Evolutionary conservation across 2,329 filamentous ascomycete genomes (phyloP).

Genomic region (Aspergillus piperis): DNA sequence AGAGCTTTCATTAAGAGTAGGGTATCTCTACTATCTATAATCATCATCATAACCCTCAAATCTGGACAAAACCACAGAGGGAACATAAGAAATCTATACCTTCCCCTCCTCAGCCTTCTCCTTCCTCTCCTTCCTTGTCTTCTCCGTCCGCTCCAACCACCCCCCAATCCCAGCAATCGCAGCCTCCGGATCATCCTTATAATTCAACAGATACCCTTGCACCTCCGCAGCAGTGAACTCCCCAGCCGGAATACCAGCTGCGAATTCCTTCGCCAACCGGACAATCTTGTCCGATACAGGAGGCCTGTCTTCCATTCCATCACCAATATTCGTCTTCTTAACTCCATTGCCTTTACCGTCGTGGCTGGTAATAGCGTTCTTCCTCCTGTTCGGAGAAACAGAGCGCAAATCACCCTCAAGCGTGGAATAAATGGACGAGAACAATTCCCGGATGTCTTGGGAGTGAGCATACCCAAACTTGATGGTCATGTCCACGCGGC

Average conservation of each 20-base stretch:
- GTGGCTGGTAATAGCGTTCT: background rate
- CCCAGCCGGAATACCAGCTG: conserved; percentile 31
- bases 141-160: conserved; percentile 37
- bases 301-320: background rate
- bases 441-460: conserved; percentile 42
- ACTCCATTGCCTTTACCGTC: background rate
- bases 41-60: background rate
- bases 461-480: conserved; percentile 51
- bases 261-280: conserved; percentile 34
- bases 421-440: conserved; percentile 40
- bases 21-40: conserved; percentile 5
- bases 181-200: conserved; percentile 35
- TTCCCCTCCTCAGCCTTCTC: conserved; percentile 1
- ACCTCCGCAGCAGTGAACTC: conserved; percentile 45
- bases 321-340: background rate
- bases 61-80: background rate
- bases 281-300: conserved; percentile 20
- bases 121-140: conserved; percentile 19
- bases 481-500: conserved; percentile 66
- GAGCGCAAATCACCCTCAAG: conserved; percentile 32
- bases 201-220: conserved; percentile 42
- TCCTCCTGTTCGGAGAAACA: background rate
- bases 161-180: conserved; percentile 33
- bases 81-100: background rate
- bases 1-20: background rate